Base-by-base conservation (phyloP, 495 filamentous ascomycete species). In the Glutinoglossum americanum region DNA sequence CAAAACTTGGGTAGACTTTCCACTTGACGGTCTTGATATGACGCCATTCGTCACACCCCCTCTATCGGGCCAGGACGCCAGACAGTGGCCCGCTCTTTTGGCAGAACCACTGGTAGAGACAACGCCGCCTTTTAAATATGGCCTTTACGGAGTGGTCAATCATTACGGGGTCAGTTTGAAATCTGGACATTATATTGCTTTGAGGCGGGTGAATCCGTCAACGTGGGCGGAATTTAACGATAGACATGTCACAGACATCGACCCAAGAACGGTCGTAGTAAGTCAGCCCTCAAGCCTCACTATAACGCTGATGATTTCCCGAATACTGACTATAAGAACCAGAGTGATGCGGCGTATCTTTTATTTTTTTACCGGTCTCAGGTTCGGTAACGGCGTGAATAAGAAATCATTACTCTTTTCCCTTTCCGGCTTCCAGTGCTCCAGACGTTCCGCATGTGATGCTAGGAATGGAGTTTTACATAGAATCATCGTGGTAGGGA, bases 191-290 rank as follows among this genome's bases (percentile, higher is more conserved):
- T 87, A 87, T 62, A 78, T 82, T 17, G 76, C 79, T 1, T 65
- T 83, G 30, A 79, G 83, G 44, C n/a, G 56, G 23, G 56, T 45
- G 17, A 33, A 15, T 13, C 44, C 33, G 15, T 32, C 23, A 26
- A 76, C 75, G 51, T 87, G 83, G 83, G 73, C 76, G 15, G 69
- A 70, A 27, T 87, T 80, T 60, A 81, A 87, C 60, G 83, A 87
- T 60, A 75, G 76, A 11, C 71, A 73, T 59, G 70, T 72, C 1
- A 71, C 62, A 7, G 80, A 83, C 57, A 81, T 84, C 56, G 73
- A 77, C 59, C 79, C 80, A 6, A 70, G 65, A 2, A 71, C 74
- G 58, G 62, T 79, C 49, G 68, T 69, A 26, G 59, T 60, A 25
- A 71, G 68, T 37, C 69, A 76, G 35, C 69, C 70, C 53, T 55